Percentiles rank a stretch among this genome's conserved stretches.
These are phyloP conservation scores for Sphagnum tenellum DNA, from an alignment of 225 moss, liverwort and hornwort species.

Conservation along the genomic window DNA sequence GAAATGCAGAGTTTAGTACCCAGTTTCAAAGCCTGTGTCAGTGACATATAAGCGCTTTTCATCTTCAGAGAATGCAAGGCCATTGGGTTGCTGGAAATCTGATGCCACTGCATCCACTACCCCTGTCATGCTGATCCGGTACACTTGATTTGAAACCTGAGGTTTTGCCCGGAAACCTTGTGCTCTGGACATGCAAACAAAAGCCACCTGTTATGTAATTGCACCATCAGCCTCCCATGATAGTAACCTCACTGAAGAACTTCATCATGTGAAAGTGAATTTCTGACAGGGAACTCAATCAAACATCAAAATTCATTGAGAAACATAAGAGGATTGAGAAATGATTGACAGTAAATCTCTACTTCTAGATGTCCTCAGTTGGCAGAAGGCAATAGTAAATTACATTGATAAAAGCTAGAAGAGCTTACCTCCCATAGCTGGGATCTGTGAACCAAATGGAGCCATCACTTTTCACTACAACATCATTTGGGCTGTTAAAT, in stretches of 20 bases:
- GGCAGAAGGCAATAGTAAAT: no score
- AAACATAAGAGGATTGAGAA: background rate
- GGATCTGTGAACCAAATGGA: conserved; percentile 79
- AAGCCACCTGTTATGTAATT: background rate
- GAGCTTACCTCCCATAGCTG: conserved; percentile 40
- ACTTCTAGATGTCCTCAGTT: no score
- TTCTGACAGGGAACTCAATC: no score
- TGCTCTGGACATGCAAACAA: conserved; percentile 15
- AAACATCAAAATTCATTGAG: no score
- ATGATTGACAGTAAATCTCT: no score
- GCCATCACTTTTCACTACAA: conserved; percentile 65
- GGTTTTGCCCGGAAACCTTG: conserved; percentile 44
- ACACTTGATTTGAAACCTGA: conserved; percentile 36
- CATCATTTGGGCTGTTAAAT: conserved; percentile 65
- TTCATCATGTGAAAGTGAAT: no score
- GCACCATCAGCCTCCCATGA: background rate
- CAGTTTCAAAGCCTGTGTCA: conserved; percentile 19
- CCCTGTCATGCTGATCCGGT: conserved; percentile 33
- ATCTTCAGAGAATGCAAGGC: conserved; percentile 46
- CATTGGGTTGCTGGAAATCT: conserved; percentile 46
- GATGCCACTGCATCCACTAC: conserved; percentile 53
- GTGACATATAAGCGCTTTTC: conserved; percentile 40
- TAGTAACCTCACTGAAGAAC: no score
- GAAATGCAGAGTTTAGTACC: conserved; percentile 8
- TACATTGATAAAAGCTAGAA: no score